Base-by-base conservation (phyloP, 1,284 basidiomycete species). In the Melampsora abietis-canadensis region DNA sequence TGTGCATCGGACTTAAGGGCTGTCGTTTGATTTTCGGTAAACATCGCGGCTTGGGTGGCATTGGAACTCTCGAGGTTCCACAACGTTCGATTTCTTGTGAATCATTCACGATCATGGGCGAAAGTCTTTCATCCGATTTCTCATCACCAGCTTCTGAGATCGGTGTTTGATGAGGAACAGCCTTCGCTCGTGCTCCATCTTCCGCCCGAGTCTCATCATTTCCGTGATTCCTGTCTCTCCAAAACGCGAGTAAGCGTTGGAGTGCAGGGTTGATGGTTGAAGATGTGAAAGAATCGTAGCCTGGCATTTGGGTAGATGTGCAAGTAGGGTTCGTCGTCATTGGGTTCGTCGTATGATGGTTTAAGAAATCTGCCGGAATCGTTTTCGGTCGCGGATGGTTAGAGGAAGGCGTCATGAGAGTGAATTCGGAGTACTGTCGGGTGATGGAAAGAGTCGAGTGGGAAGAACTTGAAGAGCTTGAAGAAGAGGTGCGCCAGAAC, bases 211-310 rank as follows among this genome's bases (percentile, higher is more conserved):
- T 47, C 8, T 27, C 4, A 40, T 62, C 47, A 46, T 40, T 54
- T 48, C 54, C 60, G 31, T 72, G 27, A 37, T 7, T 37, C 17
- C 27, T 31, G 19, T 65, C 10, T 14, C 64, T 72, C 69, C 69
- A 72, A 64, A 65, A 72, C 0, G 69, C 30, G 15, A 72, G 34
- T 24, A 72, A 51, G 14, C 69, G 61, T 59, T 72, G 69, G 6
- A 72, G 37, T 6, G 62, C 40, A 17, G 62, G 47, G 19, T 46
- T 57, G 31, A 72, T 64, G 27, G 62, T 60, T 24, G 30, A 24
- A 2, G 69, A 64, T 6, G 69, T 72, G 54, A 72, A 72, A 24
- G 51, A 57, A 62, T 72, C 69, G 21, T 72, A 72, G 10, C 46
- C 48, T 15, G 69, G 69, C 0, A 57, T 40, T 47, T 27, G 37